Base-by-base conservation (phyloP, 148 eudicot genomes). In the Linanthus parryae region DNA sequence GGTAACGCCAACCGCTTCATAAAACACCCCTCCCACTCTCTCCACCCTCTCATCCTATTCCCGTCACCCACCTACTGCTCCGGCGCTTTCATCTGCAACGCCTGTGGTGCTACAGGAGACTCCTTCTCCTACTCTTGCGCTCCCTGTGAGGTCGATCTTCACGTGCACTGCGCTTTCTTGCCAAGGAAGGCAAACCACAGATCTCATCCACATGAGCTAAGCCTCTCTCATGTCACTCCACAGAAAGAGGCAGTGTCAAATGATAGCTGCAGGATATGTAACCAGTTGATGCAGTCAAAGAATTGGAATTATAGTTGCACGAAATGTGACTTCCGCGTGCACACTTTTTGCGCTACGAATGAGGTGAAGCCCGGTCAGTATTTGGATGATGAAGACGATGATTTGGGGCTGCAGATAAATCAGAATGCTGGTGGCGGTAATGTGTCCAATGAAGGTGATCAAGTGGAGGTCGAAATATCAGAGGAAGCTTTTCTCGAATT, bases 281-380 rank as follows among this genome's bases (percentile, higher is more conserved):
- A 25, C 5, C 52, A 53, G n/a, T 27, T 31, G 23, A 29, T 74
- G 61, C 40, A 49, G 1, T 4, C 51, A 0, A 65, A 39, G 57
- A 15, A 57, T 4, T 74, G 74, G 68, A 34, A 24, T 2, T 74
- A 56, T 50, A 15, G 13, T 34, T 74, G 79, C 55, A 3, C 7
- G 0, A 61, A 54, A 14, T 74, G 79, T 45, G 60, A 61, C 9
- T 64, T 65, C 40, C 37, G 42, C 3, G 56, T 62, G 37, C 69
- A 74, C 37, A 69, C 74, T 0, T 62, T n/a, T 53, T 74, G 74
- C 30, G 79, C 62, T 0, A 69, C 79, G 12, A 53, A 30, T 2
- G 74, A 69, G 51, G 79, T 74, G 39, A 66, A 53, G 44, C 74
- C 68, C 13, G 79, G 68, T 8, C 42, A 61, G 44, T 65, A 74